Percentiles rank a stretch among this genome's conserved stretches.
Conservation (phyloP, 768 basidiomycete genomes). For the Megacollybia marginata region DNA sequence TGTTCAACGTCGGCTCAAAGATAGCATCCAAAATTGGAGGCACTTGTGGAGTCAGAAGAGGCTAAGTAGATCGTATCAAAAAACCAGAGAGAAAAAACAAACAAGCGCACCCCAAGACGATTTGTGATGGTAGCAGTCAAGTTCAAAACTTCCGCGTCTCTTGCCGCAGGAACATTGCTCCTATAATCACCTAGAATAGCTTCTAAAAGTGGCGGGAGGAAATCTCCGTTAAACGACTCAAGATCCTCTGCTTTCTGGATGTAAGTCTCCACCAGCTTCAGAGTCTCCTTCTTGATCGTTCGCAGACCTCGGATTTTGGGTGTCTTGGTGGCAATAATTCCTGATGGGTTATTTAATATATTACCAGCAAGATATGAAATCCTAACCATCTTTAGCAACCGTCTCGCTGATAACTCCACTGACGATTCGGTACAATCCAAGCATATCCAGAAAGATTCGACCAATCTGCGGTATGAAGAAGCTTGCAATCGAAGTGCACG, state of each 20-base stretch:
- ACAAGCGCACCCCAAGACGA: constrained; percentile 70
- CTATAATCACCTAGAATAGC: constrained; percentile 98
- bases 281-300: constrained; percentile 97
- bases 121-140: constrained; percentile 93
- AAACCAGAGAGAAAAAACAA: background rate
- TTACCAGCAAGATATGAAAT: background rate
- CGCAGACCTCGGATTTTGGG: constrained; percentile 91
- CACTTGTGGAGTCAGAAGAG: constrained; percentile 85
- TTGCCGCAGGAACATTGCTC: constrained; percentile 84
- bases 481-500: constrained; percentile 92
- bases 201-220: constrained; percentile 95
- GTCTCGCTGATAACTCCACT: constrained; percentile 94
- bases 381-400: constrained; percentile 73
- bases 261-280: constrained; percentile 97
- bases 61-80: constrained; percentile 32
- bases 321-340: constrained; percentile 89
- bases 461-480: constrained; percentile 96
- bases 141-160: constrained; percentile 96
- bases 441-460: constrained; percentile 94
- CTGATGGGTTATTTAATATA: constrained; percentile 28
- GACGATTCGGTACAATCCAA: constrained; percentile 95
- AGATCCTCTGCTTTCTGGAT: constrained; percentile 96
- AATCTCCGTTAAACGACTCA: constrained; percentile 82
- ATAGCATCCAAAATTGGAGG: constrained; percentile 93
- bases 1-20: constrained; percentile 92